These are phyloP conservation scores for Penicillium goetzii DNA, from an alignment of 495 filamentous ascomycete genomes.

Conservation along the genomic window DNA sequence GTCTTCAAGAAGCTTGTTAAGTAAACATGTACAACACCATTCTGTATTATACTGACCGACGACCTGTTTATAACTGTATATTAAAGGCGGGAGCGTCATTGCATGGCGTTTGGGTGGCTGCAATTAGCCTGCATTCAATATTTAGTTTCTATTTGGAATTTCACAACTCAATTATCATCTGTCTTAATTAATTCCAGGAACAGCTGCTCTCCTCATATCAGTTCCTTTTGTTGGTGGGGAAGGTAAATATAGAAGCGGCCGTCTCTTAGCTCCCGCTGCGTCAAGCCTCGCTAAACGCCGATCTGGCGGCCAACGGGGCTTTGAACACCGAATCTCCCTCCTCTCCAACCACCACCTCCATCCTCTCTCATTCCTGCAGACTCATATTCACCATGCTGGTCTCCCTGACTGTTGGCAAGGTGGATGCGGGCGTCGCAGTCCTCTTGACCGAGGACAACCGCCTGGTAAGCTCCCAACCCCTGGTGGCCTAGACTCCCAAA, in stretches of 20 bases:
- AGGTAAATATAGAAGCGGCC: slow-evolving; percentile 25
- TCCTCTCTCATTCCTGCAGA: slow-evolving; percentile 1
- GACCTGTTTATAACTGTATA: slow-evolving; percentile 22
- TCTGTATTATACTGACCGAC: slow-evolving; percentile 22
- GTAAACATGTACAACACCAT: slow-evolving; percentile 8
- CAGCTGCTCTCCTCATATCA: neutral
- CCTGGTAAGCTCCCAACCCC: slow-evolving; percentile 64
- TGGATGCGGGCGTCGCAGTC: slow-evolving; percentile 97
- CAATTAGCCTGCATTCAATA: slow-evolving; percentile 12
- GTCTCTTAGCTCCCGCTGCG: slow-evolving; percentile 24
- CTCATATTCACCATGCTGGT: slow-evolving; percentile 71
- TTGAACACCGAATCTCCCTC: slow-evolving; percentile 19
- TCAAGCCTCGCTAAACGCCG: slow-evolving; percentile 37
- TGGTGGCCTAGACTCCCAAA: slow-evolving; percentile 24
- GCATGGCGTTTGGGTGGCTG: slow-evolving; percentile 23
- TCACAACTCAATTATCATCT: slow-evolving; percentile 4
- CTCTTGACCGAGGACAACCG: slow-evolving; percentile 96
- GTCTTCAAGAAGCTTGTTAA: neutral
- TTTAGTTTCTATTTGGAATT: slow-evolving; percentile 14
- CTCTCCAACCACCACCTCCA: slow-evolving; percentile 24
- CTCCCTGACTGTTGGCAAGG: slow-evolving; percentile 98
- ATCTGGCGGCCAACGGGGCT: slow-evolving; percentile 36
- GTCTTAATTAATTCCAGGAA: neutral
- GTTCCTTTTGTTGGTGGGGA: slow-evolving; percentile 2
- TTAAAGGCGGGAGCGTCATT: slow-evolving; percentile 18